phyloP scores from a whole-genome alignment of 2,329 filamentous ascomycete genomes.

The Sporothrix brunneoviolacea region DNA sequence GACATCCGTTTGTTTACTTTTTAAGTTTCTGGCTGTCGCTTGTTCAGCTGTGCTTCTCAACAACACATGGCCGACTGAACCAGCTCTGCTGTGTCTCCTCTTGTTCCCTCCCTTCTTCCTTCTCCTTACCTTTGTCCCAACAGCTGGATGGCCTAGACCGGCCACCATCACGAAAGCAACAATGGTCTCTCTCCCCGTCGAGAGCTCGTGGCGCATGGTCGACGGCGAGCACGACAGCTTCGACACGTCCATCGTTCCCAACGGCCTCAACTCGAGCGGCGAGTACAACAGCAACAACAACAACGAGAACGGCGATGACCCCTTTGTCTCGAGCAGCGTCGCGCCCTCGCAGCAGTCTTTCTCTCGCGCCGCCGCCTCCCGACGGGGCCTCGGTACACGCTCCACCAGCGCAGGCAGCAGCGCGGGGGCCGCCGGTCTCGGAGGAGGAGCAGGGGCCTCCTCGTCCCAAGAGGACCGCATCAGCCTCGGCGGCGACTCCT shows the following conservation, averaged over 20 bases:
- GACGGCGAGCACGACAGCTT: conserved; percentile 56
- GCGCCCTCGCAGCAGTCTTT: conserved; percentile 35
- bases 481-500: conserved; percentile 26
- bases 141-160: too few relatives aligned
- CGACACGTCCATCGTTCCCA: conserved; percentile 46
- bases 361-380: background rate
- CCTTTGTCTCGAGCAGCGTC: conserved; percentile 2
- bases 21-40: too few relatives aligned
- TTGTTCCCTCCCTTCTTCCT: too few relatives aligned
- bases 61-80: too few relatives aligned
- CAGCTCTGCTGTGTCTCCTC: too few relatives aligned
- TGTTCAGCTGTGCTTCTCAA: too few relatives aligned
- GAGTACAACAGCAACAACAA: background rate
- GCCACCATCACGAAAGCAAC: too few relatives aligned
- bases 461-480: background rate
- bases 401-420: background rate
- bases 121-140: too few relatives aligned
- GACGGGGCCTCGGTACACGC: background rate
- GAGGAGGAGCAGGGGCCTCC: background rate
- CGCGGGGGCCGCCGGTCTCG: background rate
- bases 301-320: too few relatives aligned
- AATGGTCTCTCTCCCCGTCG: conserved; percentile 32
- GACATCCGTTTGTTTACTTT: too few relatives aligned
- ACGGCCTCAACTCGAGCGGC: conserved; percentile 35
- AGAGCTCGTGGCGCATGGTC: conserved; percentile 55